phyloP scores from a whole-genome alignment of 2,329 filamentous ascomycete species.

The Colletotrichum spaethianum region DNA sequence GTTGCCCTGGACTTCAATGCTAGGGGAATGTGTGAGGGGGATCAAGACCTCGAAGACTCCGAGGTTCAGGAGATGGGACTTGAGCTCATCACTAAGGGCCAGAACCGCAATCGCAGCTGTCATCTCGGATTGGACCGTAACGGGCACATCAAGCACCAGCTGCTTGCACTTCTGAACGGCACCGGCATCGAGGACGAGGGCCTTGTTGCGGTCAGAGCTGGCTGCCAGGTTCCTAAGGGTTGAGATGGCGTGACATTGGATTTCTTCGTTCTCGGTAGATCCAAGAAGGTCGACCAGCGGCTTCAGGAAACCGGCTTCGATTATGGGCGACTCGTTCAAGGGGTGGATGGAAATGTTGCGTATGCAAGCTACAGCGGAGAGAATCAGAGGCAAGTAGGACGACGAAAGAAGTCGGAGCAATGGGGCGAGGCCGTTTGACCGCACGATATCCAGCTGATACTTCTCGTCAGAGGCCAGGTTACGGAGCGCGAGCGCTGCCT shows the following conservation, averaged over 20 bases:
- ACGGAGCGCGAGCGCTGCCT: conserved; percentile 92
- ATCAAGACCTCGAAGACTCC: conserved; percentile 98
- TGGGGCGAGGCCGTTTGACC: conserved; percentile 86
- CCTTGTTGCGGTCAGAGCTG: conserved; percentile 97
- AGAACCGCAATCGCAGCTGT: conserved; percentile 98
- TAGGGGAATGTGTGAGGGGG: conserved; percentile 92
- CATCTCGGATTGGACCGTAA: conserved; percentile 98
- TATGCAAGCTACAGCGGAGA: conserved; percentile 97
- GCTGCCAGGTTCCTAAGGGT: conserved; percentile 95
- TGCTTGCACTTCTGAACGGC: conserved; percentile 99
- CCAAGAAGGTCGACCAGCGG: conserved; percentile 94
- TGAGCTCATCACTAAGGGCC: conserved; percentile 94
- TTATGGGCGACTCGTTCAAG: conserved; percentile 97
- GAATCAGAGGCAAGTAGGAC: conserved; percentile 93
- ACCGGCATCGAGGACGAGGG: conserved; percentile 94
- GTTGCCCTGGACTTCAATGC: conserved; percentile 98
- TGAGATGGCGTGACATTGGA: conserved; percentile 98
- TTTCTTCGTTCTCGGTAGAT: conserved; percentile 97
- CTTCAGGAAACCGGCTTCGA: conserved; percentile 95
- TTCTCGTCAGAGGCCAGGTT: conserved; percentile 98
- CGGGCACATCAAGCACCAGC: conserved; percentile 90
- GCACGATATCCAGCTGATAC: conserved; percentile 97
- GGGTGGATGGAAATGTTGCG: conserved; percentile 99
- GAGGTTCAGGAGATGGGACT: conserved; percentile 89
- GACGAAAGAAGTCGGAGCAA: conserved; percentile 93